Conservation (phyloP, 2,329 filamentous ascomycete species). For the Xylaria sp. region DNA sequence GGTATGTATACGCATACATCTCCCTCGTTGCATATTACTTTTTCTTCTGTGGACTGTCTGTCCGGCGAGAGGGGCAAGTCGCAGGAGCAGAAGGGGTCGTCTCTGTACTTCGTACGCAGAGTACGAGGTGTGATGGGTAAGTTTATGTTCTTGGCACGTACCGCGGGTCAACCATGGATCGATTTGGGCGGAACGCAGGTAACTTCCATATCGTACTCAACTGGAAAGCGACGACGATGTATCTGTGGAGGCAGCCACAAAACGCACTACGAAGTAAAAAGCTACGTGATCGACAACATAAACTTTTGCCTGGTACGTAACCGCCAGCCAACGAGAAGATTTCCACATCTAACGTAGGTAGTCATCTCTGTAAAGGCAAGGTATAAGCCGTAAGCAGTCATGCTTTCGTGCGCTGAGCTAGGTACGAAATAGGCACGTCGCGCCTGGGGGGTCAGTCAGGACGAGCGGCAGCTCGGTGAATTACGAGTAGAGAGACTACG, state of each 20-base stretch:
- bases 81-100: conserved; percentile 25
- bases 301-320: conserved; percentile 4
- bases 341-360: conserved; percentile 2
- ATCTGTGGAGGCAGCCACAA: too few species aligned
- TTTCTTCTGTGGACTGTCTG: not conserved
- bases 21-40: not conserved
- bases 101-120: not conserved
- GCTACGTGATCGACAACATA: too few species aligned
- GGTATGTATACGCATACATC: not conserved
- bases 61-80: conserved; percentile 14
- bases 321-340: conserved; percentile 20
- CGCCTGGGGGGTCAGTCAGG: not conserved
- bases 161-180: too few species aligned
- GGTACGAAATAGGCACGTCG: conserved; percentile 19
- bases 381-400: not conserved
- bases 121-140: too few species aligned
- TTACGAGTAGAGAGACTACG: not conserved
- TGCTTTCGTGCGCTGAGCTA: conserved; percentile 26
- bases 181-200: too few species aligned
- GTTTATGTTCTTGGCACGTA: too few species aligned
- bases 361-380: not conserved
- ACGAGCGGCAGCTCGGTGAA: conserved; percentile 13
- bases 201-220: too few species aligned
- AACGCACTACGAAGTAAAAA: too few species aligned
- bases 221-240: too few species aligned